Evolutionary conservation across 2,329 filamentous ascomycete species (phyloP), one percentile per base, ranked within the genome.

Genomic region (Colletotrichum eleusines): DNA sequence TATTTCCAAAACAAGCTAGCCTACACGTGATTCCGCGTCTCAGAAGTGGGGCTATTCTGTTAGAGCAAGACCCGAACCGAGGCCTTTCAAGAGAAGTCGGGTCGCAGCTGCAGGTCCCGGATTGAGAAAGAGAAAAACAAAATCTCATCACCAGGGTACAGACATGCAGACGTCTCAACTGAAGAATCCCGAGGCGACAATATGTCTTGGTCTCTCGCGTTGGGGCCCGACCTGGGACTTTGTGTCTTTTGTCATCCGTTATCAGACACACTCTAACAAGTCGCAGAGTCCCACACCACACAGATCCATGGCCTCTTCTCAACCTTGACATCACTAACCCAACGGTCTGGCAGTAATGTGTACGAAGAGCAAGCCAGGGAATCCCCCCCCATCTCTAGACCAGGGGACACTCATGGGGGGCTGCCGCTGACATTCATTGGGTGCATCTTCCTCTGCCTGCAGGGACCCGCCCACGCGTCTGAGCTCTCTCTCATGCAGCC

Each of bases 381-480:
- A 35, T n/a, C n/a, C n/a, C n/a, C n/a, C 51, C 63, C 68, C 68
- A 28, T 60, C 26, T 31, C 50, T 40, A 14, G 26, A 40, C 64
- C 53, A 58, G 65, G 58, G 64, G 61, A 48, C 35, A 57, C 46
- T 63, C 44, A 59, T 63, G 46, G 63, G 64, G 67, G 48, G 57
- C 31, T 63, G 46, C 68, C 46, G 67, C 35, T 46, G 58, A 23
- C 53, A 14, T 42, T 40, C 44, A 71, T 71, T 71, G 69, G 69
- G 20, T 42, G 53, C 7, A 33, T 60, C 38, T 63, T 23, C n/a
- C 26, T 69, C 38, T 58, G 28, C 64, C 69, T 71, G 69, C 69
- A 71, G 69, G 69, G 69, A 63, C 69, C 69, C 69, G 64, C 69
- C 50, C 58, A 68, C 58, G 69, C 69, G 68, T 68, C 69, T 71